Conservation (phyloP, 805 yeast species). For the Kuraishia ogatae region DNA sequence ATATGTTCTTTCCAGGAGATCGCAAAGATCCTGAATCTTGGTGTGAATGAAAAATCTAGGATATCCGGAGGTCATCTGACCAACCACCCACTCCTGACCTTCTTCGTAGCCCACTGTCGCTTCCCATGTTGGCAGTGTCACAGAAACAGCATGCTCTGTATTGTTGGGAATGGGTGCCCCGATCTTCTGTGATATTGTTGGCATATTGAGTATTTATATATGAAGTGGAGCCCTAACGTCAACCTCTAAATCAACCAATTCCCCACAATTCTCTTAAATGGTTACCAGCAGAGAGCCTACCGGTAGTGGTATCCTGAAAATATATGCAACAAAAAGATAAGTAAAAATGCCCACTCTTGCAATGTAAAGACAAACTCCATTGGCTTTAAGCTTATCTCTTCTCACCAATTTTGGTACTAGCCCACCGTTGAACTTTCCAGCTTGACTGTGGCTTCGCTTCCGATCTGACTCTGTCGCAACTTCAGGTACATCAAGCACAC, state of each 20-base stretch:
- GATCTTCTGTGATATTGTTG: conserved; percentile 32
- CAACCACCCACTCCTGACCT: conserved; percentile 74
- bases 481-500: not conserved
- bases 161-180: conserved; percentile 88
- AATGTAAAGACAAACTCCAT: too few species aligned
- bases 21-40: conserved; percentile 47
- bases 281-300: not conserved
- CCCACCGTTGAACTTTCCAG: not conserved
- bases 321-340: too few species aligned
- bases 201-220: not conserved
- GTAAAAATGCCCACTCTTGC: too few species aligned
- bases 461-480: not conserved
- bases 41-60: conserved; percentile 76
- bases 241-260: not conserved
- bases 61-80: conserved; percentile 77
- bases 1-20: conserved; percentile 52
- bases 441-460: not conserved
- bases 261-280: not conserved
- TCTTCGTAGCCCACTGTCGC: conserved; percentile 90
- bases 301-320: not conserved
- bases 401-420: not conserved
- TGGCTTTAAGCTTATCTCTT: not conserved
- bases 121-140: conserved; percentile 91
- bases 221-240: not conserved
- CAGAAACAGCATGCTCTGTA: conserved; percentile 90